Percentiles rank a stretch among this genome's conserved stretches.
Evolutionary conservation across 768 basidiomycete genomes (phyloP).

Genomic region (Podaxis sp.): DNA sequence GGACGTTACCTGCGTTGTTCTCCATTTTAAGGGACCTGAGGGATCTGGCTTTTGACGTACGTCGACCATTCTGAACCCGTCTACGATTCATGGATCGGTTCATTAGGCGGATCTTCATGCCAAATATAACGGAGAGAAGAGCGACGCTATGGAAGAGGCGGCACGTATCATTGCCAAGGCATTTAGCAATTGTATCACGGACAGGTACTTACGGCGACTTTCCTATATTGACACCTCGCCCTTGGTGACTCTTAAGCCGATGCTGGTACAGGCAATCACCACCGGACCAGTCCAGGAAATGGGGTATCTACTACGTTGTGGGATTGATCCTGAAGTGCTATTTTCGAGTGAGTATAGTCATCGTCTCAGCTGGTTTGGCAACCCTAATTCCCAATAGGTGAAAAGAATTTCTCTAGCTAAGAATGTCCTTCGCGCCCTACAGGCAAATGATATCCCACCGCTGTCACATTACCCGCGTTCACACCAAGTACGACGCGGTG

Average conservation of each 20-base stretch:
- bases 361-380: background rate
- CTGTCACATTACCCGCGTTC: slow-evolving; percentile 72
- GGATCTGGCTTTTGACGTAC: slow-evolving; percentile 81
- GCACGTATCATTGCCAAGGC: slow-evolving; percentile 85
- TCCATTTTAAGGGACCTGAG: slow-evolving; percentile 77
- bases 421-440: slow-evolving; percentile 86
- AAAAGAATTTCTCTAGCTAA: slow-evolving; percentile 88
- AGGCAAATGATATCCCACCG: slow-evolving; percentile 83
- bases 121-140: slow-evolving; percentile 49
- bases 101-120: slow-evolving; percentile 59
- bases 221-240: too few species aligned
- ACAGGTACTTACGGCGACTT: slow-evolving; percentile 31
- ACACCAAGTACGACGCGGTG: slow-evolving; percentile 61
- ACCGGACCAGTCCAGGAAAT: slow-evolving; percentile 70
- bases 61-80: slow-evolving; percentile 4
- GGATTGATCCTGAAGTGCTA: slow-evolving; percentile 90
- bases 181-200: slow-evolving; percentile 85
- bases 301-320: slow-evolving; percentile 92
- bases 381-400: slow-evolving; percentile 44
- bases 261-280: slow-evolving; percentile 52
- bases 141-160: slow-evolving; percentile 79
- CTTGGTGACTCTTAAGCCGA: too few species aligned
- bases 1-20: slow-evolving; percentile 83
- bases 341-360: slow-evolving; percentile 64
- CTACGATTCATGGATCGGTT: background rate